Conservation (phyloP, 164 flowering plant genomes). For the Vitis labrusca region DNA sequence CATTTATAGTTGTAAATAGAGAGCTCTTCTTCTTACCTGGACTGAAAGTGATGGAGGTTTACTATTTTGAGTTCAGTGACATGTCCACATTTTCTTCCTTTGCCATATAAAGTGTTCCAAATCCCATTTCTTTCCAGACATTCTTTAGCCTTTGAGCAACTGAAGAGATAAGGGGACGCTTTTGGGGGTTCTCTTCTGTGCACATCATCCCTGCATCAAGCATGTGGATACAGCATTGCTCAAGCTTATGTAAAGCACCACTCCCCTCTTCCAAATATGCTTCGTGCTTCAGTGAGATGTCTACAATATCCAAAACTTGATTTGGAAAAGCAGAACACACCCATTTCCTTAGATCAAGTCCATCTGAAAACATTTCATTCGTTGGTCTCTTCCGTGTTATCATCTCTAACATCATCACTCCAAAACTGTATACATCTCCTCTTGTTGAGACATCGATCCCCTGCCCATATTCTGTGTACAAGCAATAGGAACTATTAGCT, state of each 20-base stretch:
- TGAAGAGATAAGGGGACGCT: constrained; percentile 1
- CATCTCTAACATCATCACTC: not conserved
- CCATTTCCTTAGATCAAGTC: constrained; percentile 5
- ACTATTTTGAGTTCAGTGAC: not conserved
- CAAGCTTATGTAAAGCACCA: constrained; percentile 1
- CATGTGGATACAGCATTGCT: constrained; percentile 4
- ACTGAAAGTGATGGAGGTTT: not conserved
- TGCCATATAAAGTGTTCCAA: not conserved
- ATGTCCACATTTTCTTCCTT: not conserved
- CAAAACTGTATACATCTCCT: too few species aligned
- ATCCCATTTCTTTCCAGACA: constrained; percentile 1
- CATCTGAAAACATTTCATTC: not conserved
- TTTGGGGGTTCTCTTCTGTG: constrained; percentile 5
- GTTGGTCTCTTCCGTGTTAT: not conserved
- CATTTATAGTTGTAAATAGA: not conserved
- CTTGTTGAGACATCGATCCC: too few species aligned
- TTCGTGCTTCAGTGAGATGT: not conserved
- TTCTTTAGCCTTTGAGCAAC: not conserved
- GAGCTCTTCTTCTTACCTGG: not conserved
- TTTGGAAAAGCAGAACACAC: constrained; percentile 3
- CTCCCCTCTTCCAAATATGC: not conserved
- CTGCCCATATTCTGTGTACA: not conserved
- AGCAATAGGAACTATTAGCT: not conserved
- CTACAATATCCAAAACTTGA: constrained; percentile 4
- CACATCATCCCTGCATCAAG: constrained; percentile 1